Evolutionary conservation across 2,329 filamentous ascomycete species (phyloP), one percentile per base, ranked within the genome.

Genomic region (Scedosporium boydii): DNA sequence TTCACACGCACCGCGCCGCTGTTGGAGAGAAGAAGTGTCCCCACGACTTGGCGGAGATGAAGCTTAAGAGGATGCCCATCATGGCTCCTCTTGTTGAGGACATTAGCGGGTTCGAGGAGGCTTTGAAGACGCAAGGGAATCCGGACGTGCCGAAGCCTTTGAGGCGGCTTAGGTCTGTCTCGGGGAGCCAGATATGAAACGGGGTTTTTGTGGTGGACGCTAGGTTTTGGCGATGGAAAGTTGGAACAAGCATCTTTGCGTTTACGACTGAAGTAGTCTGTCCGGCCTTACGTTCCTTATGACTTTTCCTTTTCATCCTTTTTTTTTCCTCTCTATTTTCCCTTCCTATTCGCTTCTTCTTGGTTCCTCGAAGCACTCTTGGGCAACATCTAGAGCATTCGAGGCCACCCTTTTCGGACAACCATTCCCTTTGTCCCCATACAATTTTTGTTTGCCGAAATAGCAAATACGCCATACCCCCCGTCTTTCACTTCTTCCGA

Each of bases 11-110:
- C 67, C 76, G 83, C 21, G 77, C 80, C 4, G 71, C 75, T 6
- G 80, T 84, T 41, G 82, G 82, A 21, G 78, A 86, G 70, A 76
- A 76, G 4, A 72, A 72, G n/a, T 86, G 83, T 64, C 82, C 82
- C 14, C 78, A 84, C 66, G 69, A 68, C 10, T 65, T 63, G 53
- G 38, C n/a, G 16, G 60, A 41, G 41, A 29, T 29, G 38, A 34
- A 34, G 53, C 26, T 18, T 7, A 62, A 62, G 60, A 46, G 60
- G 23, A 62, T 62, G 60, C 53, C 60, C 7, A 42, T 62, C 29
- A 55, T 62, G 14, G 55, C 44, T 18, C 44, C 46, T n/a, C 38
- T 59, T 2, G 38, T n/a, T 3, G 58, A 48, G 58, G 58, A 38
- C 9, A 21, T 58, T 34, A 55, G 23, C 23, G 51, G 51, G 18